Evolutionary conservation across 129 eudicot genomes (phyloP).

Genomic region (Scalesia atractyloides): DNA sequence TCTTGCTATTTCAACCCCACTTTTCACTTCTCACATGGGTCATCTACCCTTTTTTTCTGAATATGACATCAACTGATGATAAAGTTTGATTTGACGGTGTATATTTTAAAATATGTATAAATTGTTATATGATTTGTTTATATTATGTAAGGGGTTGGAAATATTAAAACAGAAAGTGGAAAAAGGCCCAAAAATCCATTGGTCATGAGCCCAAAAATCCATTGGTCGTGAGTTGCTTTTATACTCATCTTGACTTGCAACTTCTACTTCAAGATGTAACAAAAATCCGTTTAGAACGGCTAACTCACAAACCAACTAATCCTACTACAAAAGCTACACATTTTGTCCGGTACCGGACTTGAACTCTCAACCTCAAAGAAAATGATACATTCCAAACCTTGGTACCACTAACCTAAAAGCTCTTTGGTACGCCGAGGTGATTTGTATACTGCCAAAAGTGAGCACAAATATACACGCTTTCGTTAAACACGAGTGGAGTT

Average conservation of each 20-base stretch:
- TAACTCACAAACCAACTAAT: no score
- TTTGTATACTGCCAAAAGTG: background rate
- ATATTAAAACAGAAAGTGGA: slow-evolving; percentile 22
- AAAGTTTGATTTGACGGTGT: background rate
- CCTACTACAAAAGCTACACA: no score
- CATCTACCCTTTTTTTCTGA: slow-evolving; percentile 14
- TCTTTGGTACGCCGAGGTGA: background rate
- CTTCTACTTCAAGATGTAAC: slow-evolving; percentile 12
- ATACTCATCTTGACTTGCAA: slow-evolving; percentile 2
- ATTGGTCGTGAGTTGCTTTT: slow-evolving; percentile 41
- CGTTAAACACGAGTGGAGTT: background rate
- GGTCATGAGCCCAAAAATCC: slow-evolving; percentile 39
- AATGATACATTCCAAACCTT: no score
- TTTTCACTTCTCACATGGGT: slow-evolving; percentile 14
- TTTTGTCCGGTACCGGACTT: no score
- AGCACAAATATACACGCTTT: background rate
- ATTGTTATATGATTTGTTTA: background rate
- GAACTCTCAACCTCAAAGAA: no score
- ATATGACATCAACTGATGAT: background rate
- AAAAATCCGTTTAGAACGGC: no score
- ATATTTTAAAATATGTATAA: background rate
- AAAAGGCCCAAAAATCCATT: slow-evolving; percentile 34
- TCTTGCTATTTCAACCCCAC: slow-evolving; percentile 36
- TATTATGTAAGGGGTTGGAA: background rate
- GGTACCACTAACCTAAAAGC: no score